A percentile compares a stretch with the other conserved stretches of the same genome.
Conservation (phyloP, 306 rosid species). For the Dryas drummondii region DNA sequence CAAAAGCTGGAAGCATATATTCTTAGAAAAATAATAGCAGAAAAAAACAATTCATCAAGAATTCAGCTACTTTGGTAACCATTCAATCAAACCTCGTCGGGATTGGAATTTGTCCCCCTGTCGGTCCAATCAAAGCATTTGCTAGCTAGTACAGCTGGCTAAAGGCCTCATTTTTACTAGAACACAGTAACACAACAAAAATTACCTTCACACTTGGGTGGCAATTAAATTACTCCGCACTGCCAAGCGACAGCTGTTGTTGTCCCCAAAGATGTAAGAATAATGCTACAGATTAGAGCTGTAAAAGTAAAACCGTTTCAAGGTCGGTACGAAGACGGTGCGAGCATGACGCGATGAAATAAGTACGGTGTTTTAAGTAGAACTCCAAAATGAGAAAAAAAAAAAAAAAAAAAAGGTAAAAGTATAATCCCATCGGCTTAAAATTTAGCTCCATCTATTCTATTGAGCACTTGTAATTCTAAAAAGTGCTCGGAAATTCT, state of each 20-base stretch:
- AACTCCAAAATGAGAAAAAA: too few relatives aligned
- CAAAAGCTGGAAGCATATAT: conserved; percentile 13
- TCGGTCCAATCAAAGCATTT: conserved; percentile 23
- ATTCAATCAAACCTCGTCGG: not conserved
- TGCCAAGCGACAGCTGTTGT: conserved; percentile 17
- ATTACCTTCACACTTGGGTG: not conserved
- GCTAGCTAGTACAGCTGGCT: not conserved
- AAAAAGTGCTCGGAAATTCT: too few relatives aligned
- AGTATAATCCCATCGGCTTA: too few relatives aligned
- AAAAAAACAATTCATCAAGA: conserved; percentile 11
- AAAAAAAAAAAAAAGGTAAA: too few relatives aligned
- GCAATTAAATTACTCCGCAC: not conserved
- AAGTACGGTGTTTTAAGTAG: too few relatives aligned
- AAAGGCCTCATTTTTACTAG: conserved; percentile 17
- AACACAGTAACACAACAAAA: not conserved
- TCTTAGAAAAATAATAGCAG: conserved; percentile 18
- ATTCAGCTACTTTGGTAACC: conserved; percentile 1
- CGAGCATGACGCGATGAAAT: too few relatives aligned
- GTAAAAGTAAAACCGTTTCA: too few relatives aligned
- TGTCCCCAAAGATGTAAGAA: not conserved
- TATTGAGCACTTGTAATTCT: too few relatives aligned
- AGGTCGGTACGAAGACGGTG: too few relatives aligned
- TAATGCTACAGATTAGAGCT: not conserved
- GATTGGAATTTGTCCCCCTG: not conserved
- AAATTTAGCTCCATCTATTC: too few relatives aligned